phyloP scores from a whole-genome alignment of 768 basidiomycete species.

The Sarcomyxa edulis region DNA sequence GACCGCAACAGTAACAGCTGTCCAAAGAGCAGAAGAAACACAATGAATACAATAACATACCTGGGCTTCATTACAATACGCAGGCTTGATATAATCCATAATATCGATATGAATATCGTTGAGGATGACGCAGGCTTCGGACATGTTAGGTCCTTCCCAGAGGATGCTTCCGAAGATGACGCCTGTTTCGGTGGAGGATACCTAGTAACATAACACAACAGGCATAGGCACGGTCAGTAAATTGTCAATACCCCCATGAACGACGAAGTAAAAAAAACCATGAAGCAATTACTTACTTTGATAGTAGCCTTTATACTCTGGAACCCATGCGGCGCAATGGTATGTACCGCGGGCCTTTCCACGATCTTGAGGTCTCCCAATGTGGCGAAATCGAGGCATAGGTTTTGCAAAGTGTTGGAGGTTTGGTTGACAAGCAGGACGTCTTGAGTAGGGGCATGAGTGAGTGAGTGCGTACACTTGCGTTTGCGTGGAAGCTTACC shows the following conservation, averaged over 20 bases:
- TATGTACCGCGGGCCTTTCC: constrained; percentile 91
- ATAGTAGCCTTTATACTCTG: constrained; percentile 98
- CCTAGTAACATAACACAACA: constrained; percentile 23
- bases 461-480: constrained; percentile 2
- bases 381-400: constrained; percentile 96
- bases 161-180: constrained; percentile 98
- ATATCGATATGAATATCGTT: constrained; percentile 99
- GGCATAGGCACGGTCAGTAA: not conserved
- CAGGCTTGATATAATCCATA: constrained; percentile 97
- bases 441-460: constrained; percentile 39
- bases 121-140: constrained; percentile 88
- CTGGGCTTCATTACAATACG: constrained; percentile 92
- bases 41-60: constrained; percentile 30
- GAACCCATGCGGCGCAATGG: constrained; percentile 94
- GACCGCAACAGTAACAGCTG: no score
- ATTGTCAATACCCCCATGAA: no score
- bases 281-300: constrained; percentile 42
- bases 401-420: constrained; percentile 87
- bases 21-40: not conserved
- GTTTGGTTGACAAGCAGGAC: constrained; percentile 98
- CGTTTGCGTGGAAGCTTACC: constrained; percentile 57
- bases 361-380: constrained; percentile 96
- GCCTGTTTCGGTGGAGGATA: constrained; percentile 96
- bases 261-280: no score
- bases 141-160: constrained; percentile 87